These are phyloP conservation scores for Diaporthe sp. DNA, from an alignment of 2,329 filamentous ascomycete genomes.

Conservation along the genomic window DNA sequence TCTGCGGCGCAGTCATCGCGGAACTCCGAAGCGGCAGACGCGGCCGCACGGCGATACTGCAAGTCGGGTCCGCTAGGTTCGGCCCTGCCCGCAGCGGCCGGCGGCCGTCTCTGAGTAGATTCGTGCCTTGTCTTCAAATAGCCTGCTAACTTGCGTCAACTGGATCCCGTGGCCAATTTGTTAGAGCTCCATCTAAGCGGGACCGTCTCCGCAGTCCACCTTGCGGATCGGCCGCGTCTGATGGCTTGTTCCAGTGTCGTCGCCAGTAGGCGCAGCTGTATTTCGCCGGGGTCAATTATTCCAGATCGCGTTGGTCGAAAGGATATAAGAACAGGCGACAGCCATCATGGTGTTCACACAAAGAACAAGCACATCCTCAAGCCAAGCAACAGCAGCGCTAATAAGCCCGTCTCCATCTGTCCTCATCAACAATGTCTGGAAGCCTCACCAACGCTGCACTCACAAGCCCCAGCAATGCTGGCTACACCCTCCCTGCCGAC, in stretches of 20 bases:
- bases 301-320: not conserved
- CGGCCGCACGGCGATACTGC: constrained; percentile 27
- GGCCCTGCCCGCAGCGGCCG: constrained; percentile 5
- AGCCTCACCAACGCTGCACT: not conserved
- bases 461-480: not conserved
- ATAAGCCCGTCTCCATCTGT: not conserved
- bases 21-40: constrained; percentile 17
- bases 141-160: not conserved
- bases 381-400: too few relatives aligned
- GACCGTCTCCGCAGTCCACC: constrained; percentile 3
- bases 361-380: not conserved
- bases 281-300: too few relatives aligned
- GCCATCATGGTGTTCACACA: not conserved
- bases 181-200: constrained; percentile 28
- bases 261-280: not conserved
- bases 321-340: not conserved
- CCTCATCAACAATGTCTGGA: not conserved
- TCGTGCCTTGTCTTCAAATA: not conserved
- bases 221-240: not conserved
- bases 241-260: too few relatives aligned
- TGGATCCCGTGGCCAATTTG: not conserved
- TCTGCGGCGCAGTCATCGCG: not conserved
- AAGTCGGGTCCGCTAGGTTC: not conserved
- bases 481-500: constrained; percentile 49
- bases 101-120: constrained; percentile 5